Evolutionary conservation across 2,329 filamentous ascomycete genomes (phyloP), one percentile per base, ranked within the genome.

Genomic region (Botrytis deweyae): DNA sequence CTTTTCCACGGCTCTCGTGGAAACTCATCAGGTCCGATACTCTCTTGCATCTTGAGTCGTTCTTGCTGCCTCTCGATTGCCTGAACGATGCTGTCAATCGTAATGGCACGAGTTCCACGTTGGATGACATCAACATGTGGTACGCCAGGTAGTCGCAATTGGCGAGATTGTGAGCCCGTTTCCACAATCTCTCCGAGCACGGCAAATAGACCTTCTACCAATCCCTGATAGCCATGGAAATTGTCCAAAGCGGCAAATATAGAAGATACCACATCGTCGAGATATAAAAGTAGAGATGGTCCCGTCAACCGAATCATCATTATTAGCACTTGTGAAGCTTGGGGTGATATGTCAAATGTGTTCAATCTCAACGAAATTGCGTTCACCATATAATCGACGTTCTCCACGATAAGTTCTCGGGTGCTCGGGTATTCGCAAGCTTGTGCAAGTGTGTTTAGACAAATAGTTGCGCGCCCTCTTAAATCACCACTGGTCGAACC

Each of bases 351-450:
- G 76, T 98, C 94, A 76, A 98, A 93, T 0, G 93, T 93, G 78
- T 97, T 98, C 12, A 99, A 87, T 75, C 94, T 93, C 75, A 98
- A 83, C 0, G 93, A 93, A 25, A 99, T 90, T 0, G 96, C 93
- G 80, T 98, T 98, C 75, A 98, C 91, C 83, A 99, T 92, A 81
- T 99, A 99, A 82, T 99, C 96, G 25, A 94, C 95, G 75, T 99
- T 99, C 70, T 92, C 90, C 42, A 98, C 88, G 58, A 99, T 91
- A 76, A 99, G 85, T 25, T 93, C 90, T 40, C 92, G 91, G 7
- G 95, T 92, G 78, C 87, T 90, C 0, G 80, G 75, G 79, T 98
- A 99, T 2, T 88, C 89, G 78, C 94, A 98, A 0, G 91, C 87
- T 3, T 83, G 80, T 1, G 95, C 91, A n/a, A 98, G 85, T 29